Evolutionary conservation across 2,329 filamentous ascomycete species (phyloP), one percentile per base, ranked within the genome.

Genomic region (Cytospora piceicola): DNA sequence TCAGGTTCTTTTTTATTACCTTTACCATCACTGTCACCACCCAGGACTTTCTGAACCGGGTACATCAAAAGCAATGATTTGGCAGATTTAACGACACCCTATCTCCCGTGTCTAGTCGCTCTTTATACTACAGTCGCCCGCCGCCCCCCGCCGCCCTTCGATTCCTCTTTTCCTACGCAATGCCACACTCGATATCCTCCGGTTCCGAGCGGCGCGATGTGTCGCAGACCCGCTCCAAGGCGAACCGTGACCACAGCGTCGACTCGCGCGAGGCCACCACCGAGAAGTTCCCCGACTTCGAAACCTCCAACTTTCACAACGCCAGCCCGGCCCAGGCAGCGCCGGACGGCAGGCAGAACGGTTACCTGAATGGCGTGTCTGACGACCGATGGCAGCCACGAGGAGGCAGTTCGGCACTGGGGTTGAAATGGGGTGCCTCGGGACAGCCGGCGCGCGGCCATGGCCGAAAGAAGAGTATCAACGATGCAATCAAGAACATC

Each of bases 401-500:
- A 54, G 86, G 82, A 73, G 82, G 85, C 69, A 80, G 80, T 70
- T 74, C 79, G 65, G 72, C 67, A 36, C 70, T 71, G 39, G 66
- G 69, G 22, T 70, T 75, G n/a, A 73, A 69, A 61, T 78, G 75
- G 75, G 71, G 66, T 14, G 36, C 58, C 29, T 58, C 68, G n/a
- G 58, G 61, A n/a, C 70, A 68, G 34, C 55, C 63, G 22, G 32
- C 66, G 69, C 70, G 74, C 53, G 80, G 87, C 71, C 91, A 94
- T 74, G 81, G 81, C 22, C 83, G 90, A 70, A 92, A 95, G 75
- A 96, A 94, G 83, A 97, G 93, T 78, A 85, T 97, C 71, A 89
- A 88, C 73, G 93, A 97, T 77, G 93, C 94, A n/a, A 86, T 97
- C 70, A 88, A 87, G 71, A 93, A 88, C 3, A 94, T 97, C 72